Percentiles rank a stretch among this genome's conserved stretches.
Conservation (phyloP, 169 alveolate genomes). For the Cryptosporidium ryanae region DNA sequence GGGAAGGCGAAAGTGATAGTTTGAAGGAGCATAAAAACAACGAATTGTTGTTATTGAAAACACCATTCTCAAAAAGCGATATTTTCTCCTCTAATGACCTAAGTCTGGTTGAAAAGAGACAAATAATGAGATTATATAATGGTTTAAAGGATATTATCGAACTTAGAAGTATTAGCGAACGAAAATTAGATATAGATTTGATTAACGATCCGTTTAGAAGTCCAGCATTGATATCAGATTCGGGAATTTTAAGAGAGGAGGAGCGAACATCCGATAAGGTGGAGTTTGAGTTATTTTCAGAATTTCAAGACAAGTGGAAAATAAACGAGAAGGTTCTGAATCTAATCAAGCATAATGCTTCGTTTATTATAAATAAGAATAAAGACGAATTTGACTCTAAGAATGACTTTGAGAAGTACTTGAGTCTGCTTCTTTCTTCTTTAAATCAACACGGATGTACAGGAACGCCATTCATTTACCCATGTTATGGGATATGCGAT, state of each 20-base stretch:
- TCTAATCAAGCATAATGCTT: conserved; percentile 4
- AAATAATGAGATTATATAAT: conserved; percentile 35
- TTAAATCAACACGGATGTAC: conserved; percentile 68
- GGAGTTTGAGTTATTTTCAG: conserved; percentile 15
- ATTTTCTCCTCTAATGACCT: conserved; percentile 39
- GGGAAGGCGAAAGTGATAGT: neutral
- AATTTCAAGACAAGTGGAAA: conserved; percentile 56
- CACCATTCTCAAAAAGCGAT: conserved; percentile 54
- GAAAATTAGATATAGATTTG: conserved; percentile 41
- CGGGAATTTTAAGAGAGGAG: neutral
- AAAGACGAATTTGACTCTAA: conserved; percentile 17
- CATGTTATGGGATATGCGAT: conserved; percentile 64
- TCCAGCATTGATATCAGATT: conserved; percentile 32
- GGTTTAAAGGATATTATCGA: conserved; percentile 44
- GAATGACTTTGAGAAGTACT: conserved; percentile 27
- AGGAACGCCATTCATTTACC: conserved; percentile 64
- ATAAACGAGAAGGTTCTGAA: conserved; percentile 6
- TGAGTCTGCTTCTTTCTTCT: conserved; percentile 28
- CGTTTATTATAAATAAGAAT: neutral
- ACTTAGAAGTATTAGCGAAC: conserved; percentile 4
- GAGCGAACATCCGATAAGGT: neutral
- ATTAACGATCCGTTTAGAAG: conserved; percentile 59
- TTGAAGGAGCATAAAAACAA: neutral
- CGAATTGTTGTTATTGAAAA: neutral
- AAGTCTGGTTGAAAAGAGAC: conserved; percentile 41